These are phyloP conservation scores for Tetrahymena elliotti DNA, from an alignment of 73 alveolate species.

Conservation along the genomic window DNA sequence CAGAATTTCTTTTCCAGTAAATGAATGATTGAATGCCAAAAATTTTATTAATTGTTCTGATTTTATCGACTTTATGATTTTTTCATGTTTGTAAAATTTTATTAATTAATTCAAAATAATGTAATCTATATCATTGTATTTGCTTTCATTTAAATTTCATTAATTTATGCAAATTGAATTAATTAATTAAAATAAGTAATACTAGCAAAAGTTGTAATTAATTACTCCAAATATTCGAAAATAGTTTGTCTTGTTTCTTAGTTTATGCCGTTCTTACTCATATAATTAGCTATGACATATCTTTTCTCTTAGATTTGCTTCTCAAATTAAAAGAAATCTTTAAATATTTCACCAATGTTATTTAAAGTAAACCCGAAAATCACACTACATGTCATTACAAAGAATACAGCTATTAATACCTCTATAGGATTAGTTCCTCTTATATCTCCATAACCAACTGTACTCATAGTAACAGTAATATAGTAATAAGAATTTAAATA, in stretches of 20 bases:
- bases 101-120: neutral
- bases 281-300: neutral
- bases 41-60: too few species aligned
- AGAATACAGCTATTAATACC: neutral
- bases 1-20: neutral
- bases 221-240: neutral
- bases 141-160: too few species aligned
- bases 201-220: too few species aligned
- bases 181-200: too few species aligned
- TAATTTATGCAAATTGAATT: too few species aligned
- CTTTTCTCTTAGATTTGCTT: neutral
- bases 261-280: neutral
- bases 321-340: neutral
- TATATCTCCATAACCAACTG: conserved; percentile 40
- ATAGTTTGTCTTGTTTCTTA: neutral
- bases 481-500: conserved; percentile 17
- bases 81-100: neutral
- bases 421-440: neutral
- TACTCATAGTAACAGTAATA: conserved; percentile 23
- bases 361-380: neutral
- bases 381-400: neutral
- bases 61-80: neutral
- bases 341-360: neutral
- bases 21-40: too few species aligned
- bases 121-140: neutral